A percentile compares a stretch with the other conserved stretches of the same genome.
Evolutionary conservation across 257 asterid genomes (phyloP).

Genomic region (Nicotiana tomentosiformis): DNA sequence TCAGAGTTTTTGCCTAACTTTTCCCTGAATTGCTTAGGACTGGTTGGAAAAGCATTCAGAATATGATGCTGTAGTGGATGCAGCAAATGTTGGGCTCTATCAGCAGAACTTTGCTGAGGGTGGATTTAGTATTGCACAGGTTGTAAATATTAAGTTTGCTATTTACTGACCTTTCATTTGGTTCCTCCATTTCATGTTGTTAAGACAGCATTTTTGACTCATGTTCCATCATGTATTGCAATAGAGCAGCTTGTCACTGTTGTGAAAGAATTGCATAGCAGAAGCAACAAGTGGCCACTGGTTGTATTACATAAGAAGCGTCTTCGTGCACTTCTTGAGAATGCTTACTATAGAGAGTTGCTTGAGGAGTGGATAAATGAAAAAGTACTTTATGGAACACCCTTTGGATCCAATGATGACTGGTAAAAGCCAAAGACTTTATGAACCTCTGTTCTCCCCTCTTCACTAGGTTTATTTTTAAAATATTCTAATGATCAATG

Average conservation of each 20-base stretch:
- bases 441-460: slow-evolving; percentile 5
- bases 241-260: slow-evolving; percentile 93
- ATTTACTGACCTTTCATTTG: slow-evolving; percentile 4
- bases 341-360: slow-evolving; percentile 60
- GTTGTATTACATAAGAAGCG: slow-evolving; percentile 80
- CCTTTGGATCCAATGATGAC: slow-evolving; percentile 94
- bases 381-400: slow-evolving; percentile 71
- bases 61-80: slow-evolving; percentile 79
- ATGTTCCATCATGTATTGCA: slow-evolving; percentile 18
- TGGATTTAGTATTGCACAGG: slow-evolving; percentile 85
- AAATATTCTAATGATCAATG: not conserved
- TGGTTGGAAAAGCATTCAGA: slow-evolving; percentile 74
- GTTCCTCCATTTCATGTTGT: not conserved
- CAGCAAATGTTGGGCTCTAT: slow-evolving; percentile 85
- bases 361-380: slow-evolving; percentile 64
- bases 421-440: slow-evolving; percentile 34
- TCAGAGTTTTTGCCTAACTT: not conserved
- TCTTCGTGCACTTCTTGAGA: slow-evolving; percentile 57
- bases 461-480: not conserved
- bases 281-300: slow-evolving; percentile 68
- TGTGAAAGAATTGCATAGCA: slow-evolving; percentile 57
- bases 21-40: slow-evolving; percentile 36
- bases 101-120: slow-evolving; percentile 92
- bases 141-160: slow-evolving; percentile 25
- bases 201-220: slow-evolving; percentile 4